Percentiles rank a stretch among this genome's conserved stretches.
These are phyloP conservation scores for Tilletiopsis washingtonensis DNA, from an alignment of 1,284 basidiomycete genomes.

Conservation along the genomic window DNA sequence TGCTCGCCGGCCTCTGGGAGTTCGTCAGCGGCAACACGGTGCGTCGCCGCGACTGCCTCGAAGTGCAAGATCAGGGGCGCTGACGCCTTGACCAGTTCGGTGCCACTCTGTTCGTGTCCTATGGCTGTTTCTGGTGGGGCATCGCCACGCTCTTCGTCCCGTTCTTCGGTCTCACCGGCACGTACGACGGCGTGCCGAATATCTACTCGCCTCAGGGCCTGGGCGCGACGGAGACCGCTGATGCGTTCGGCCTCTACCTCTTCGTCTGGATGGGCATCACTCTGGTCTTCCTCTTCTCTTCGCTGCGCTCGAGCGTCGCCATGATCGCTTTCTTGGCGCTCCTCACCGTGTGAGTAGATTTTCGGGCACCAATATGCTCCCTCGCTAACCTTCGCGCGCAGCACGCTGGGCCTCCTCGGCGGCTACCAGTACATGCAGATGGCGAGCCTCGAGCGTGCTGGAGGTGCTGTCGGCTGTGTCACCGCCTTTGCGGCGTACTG, in stretches of 20 bases:
- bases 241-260: slow-evolving; percentile 21
- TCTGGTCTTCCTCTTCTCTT: slow-evolving; percentile 22
- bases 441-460: slow-evolving; percentile 22
- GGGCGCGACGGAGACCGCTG: slow-evolving; percentile 10
- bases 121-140: slow-evolving; percentile 33
- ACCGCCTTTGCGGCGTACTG: slow-evolving; percentile 44
- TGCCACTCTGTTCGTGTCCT: slow-evolving; percentile 18
- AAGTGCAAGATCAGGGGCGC: no score
- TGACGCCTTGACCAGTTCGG: no score
- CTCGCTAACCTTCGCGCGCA: slow-evolving; percentile 24
- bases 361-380: no score
- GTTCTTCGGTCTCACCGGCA: slow-evolving; percentile 26
- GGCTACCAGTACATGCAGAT: no score
- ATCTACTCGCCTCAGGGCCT: slow-evolving; percentile 12
- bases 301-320: slow-evolving; percentile 14
- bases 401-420: no score
- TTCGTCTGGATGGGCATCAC: slow-evolving; percentile 35
- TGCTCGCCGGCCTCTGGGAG: slow-evolving; percentile 33
- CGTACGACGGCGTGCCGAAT: slow-evolving; percentile 20
- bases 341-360: no score
- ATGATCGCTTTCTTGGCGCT: no score
- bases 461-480: slow-evolving; percentile 29
- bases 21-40: slow-evolving; percentile 28
- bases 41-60: neutral
- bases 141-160: slow-evolving; percentile 18